Evolutionary conservation across 2,329 filamentous ascomycete genomes (phyloP).

Genomic region (Trichoderma sp.): DNA sequence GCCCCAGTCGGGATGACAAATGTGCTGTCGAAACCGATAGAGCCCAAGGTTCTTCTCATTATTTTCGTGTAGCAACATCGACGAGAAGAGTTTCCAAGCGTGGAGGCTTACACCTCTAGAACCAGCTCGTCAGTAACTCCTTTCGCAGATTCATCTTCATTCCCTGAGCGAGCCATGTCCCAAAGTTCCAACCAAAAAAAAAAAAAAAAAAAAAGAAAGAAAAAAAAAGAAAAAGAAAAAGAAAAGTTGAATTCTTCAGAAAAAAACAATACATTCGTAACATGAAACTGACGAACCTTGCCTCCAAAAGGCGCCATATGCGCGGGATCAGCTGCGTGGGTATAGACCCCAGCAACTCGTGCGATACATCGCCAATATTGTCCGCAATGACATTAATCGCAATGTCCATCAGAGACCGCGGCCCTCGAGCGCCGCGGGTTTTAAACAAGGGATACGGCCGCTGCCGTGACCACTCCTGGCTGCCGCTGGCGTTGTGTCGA

Average conservation of each 20-base stretch:
- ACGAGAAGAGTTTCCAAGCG: slow-evolving; percentile 41
- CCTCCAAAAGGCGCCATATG: slow-evolving; percentile 40
- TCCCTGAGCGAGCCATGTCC: background rate
- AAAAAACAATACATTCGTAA: background rate
- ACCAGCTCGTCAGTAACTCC: background rate
- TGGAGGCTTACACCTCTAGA: slow-evolving; percentile 38
- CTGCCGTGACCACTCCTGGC: slow-evolving; percentile 37
- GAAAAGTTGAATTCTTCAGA: background rate
- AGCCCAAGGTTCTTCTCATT: slow-evolving; percentile 36
- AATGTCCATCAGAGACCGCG: slow-evolving; percentile 40
- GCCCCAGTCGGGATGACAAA: slow-evolving; percentile 35
- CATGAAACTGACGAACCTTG: slow-evolving; percentile 32
- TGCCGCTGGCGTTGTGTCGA: slow-evolving; percentile 24
- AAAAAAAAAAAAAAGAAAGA: too few species aligned
- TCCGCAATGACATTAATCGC: slow-evolving; percentile 37
- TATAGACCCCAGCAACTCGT: slow-evolving; percentile 34
- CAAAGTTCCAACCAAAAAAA: background rate
- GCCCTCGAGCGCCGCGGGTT: slow-evolving; percentile 31
- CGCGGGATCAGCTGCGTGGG: slow-evolving; percentile 36
- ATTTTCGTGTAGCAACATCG: slow-evolving; percentile 32
- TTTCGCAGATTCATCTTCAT: background rate
- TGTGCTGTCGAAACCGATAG: slow-evolving; percentile 40
- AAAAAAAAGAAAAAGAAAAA: too few species aligned
- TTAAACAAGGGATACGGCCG: slow-evolving; percentile 30
- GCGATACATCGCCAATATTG: slow-evolving; percentile 36